phyloP scores from a whole-genome alignment of 2,329 filamentous ascomycete species.

The Arachnopeziza araneosa region DNA sequence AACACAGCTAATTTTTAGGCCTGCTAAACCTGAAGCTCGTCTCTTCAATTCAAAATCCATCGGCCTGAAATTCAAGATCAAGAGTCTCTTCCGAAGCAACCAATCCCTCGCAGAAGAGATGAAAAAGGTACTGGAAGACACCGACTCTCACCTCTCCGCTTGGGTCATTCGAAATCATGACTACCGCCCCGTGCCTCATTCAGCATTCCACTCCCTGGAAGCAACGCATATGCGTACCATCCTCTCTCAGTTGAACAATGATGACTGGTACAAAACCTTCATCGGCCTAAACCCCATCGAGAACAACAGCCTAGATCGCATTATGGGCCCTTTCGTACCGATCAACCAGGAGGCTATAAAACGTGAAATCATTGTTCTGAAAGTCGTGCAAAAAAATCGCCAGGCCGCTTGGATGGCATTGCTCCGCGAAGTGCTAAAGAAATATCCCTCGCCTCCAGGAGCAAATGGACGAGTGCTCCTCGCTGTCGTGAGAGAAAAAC shows the following conservation, averaged over 20 bases:
- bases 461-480: constrained; percentile 15
- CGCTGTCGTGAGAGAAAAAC: constrained; percentile 23
- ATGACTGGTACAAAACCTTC: constrained; percentile 26
- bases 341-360: neutral
- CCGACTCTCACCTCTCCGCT: constrained; percentile 19
- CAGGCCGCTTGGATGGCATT: constrained; percentile 17
- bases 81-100: constrained; percentile 24
- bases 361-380: constrained; percentile 22
- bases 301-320: constrained; percentile 7
- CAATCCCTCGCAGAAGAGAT: constrained; percentile 26
- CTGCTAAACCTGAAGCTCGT: constrained; percentile 9
- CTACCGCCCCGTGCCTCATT: constrained; percentile 22
- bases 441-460: neutral
- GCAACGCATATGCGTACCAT: constrained; percentile 26
- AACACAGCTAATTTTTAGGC: constrained; percentile 14
- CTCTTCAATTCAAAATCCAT: constrained; percentile 21
- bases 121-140: constrained; percentile 15
- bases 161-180: constrained; percentile 16
- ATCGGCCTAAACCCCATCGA: constrained; percentile 13
- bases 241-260: constrained; percentile 21
- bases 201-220: constrained; percentile 26
- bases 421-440: constrained; percentile 7
- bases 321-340: constrained; percentile 7
- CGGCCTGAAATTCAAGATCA: constrained; percentile 20
- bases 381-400: constrained; percentile 20